Base-by-base conservation (phyloP, 805 yeast genomes). In the Ogataea sp. region DNA sequence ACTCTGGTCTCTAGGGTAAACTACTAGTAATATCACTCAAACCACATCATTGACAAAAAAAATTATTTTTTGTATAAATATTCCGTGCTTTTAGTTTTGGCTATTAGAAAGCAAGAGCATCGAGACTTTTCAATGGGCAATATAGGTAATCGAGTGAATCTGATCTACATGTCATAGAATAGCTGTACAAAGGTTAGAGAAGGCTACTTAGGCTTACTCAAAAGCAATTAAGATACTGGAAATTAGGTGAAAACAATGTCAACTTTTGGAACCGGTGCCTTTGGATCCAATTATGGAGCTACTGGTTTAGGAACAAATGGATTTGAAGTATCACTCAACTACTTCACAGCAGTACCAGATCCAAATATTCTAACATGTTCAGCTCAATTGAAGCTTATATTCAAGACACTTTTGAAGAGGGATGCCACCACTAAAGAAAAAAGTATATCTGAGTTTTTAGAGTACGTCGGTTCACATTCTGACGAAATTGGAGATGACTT, bases 341-440 rank as follows among this genome's bases (percentile, higher is more conserved):
- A 84, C 57, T 72, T 86, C 44, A 77, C 83, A 13, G 94, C 93
- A 3, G 58, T 80, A 5, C 95, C 95, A 1, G 90, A 86, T 48
- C 75, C 83, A 8, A 70, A 70, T 34, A 48, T 63, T 11, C 49
- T 80, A 6, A 43, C 61, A 10, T 62, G 76, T 32, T 66, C 81
- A 2, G 45, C 61, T 14, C 62, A 64, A 10, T 57, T 83, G 40
- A 71, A 73, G 32, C 64, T 88, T 10, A 65, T 79, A n/a, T 82
- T 88, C 65, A 88, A 83, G 54, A 75, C 83, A 9, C 58, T 89
- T 37, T 55, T 82, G 55, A 89, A 88, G 58, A 75, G 83, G 52
- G 95, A 88, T 51, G 72, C 80, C 6, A 79, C 77, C n/a, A 90
- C 97, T 0, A 83, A 80, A 52, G 95, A 86, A 49, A 84, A 81